Percentiles rank a stretch among this genome's conserved stretches.
These are phyloP conservation scores for Penicillium sp. DNA, from an alignment of 2,329 filamentous ascomycete genomes.

Conservation along the genomic window DNA sequence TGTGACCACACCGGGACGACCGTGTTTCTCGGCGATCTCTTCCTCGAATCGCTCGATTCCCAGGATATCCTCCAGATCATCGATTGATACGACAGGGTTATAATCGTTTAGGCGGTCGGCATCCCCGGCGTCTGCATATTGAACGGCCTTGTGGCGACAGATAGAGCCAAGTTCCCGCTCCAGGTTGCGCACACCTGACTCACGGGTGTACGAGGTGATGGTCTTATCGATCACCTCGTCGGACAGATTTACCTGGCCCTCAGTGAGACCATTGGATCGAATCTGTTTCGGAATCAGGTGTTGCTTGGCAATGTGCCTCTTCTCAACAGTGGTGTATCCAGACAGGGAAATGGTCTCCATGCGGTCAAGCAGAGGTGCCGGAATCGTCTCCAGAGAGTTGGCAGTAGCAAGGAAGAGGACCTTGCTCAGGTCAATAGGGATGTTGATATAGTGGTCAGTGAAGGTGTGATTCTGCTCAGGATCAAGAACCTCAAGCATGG, in stretches of 20 bases:
- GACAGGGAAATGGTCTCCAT: conserved; percentile 95
- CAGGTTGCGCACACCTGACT: conserved; percentile 91
- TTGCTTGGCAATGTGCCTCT: conserved; percentile 86
- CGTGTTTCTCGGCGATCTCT: conserved; percentile 83
- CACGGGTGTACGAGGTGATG: conserved; percentile 93
- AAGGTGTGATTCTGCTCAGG: conserved; percentile 96
- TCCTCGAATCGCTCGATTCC: conserved; percentile 93
- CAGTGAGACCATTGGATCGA: conserved; percentile 76
- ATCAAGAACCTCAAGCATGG: conserved; percentile 96
- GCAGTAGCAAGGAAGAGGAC: conserved; percentile 97
- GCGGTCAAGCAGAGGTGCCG: conserved; percentile 85
- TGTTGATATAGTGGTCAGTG: conserved; percentile 92
- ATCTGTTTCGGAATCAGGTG: conserved; percentile 98
- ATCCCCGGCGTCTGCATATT: conserved; percentile 89
- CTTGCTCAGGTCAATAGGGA: conserved; percentile 92
- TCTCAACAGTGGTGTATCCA: conserved; percentile 95
- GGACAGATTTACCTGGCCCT: conserved; percentile 71
- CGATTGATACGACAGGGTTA: conserved; percentile 67
- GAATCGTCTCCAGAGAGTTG: conserved; percentile 91
- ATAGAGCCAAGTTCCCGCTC: conserved; percentile 94
- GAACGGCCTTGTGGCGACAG: conserved; percentile 90
- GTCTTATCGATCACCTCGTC: conserved; percentile 90
- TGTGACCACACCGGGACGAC: conserved; percentile 86
- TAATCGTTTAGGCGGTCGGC: conserved; percentile 66
- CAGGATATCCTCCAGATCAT: conserved; percentile 84